Conservation (phyloP, 2,329 filamentous ascomycete species). For the Beauveria bassiana region DNA sequence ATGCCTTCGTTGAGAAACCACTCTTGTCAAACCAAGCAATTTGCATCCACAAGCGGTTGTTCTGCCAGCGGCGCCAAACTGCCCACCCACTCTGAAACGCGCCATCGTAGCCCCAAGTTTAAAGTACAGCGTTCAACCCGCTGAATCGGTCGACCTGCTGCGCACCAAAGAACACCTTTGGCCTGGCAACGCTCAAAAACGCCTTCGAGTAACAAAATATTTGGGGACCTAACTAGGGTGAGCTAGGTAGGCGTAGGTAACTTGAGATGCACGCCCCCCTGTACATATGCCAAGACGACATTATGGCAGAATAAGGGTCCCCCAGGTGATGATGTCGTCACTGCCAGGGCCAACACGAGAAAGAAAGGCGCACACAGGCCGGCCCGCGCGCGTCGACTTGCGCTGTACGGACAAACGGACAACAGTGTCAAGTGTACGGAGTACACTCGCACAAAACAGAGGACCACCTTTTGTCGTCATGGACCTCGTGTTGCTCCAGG, state of each 20-base stretch:
- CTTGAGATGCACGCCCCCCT: neutral
- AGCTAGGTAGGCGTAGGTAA: neutral
- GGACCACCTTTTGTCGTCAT: neutral
- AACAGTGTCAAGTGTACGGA: too few species aligned
- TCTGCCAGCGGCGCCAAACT: neutral
- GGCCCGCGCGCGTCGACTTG: neutral
- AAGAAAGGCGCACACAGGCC: neutral
- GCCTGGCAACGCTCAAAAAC: neutral
- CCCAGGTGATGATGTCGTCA: neutral
- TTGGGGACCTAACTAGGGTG: too few species aligned
- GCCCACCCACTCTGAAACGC: neutral
- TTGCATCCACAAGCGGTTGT: neutral
- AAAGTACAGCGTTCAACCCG: too few species aligned
- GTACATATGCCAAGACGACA: neutral
- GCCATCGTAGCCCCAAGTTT: too few species aligned
- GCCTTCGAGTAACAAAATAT: neutral
- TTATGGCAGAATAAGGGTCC: neutral
- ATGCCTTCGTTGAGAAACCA: too few species aligned
- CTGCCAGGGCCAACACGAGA: slow-evolving; percentile 1
- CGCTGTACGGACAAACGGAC: too few species aligned
- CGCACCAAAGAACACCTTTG: neutral
- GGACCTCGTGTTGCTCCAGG: neutral
- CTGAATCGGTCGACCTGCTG: too few species aligned
- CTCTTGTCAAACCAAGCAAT: too few species aligned
- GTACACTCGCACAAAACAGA: neutral